phyloP scores from a whole-genome alignment of 257 asterid species.

The Solanum sparsipilum region DNA sequence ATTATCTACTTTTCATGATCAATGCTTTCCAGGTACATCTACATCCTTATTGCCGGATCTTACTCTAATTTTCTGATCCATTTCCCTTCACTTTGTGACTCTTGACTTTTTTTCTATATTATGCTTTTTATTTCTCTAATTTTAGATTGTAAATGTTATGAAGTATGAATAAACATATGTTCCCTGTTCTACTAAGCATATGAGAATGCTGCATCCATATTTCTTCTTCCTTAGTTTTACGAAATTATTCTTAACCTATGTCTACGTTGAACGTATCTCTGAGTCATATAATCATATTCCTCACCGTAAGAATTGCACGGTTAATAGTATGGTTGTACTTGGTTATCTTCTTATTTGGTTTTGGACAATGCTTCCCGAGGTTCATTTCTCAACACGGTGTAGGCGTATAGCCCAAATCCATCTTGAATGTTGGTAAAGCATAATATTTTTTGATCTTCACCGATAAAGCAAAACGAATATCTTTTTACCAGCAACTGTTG shows the following conservation, averaged over 20 bases:
- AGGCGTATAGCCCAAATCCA: not conserved
- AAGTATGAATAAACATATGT: not conserved
- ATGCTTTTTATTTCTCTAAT: not conserved
- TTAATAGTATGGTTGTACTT: not conserved
- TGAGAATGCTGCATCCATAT: not conserved
- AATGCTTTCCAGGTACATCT: constrained; percentile 84
- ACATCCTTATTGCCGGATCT: not conserved
- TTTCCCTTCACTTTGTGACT: not conserved
- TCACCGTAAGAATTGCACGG: not conserved
- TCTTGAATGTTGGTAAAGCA: not conserved
- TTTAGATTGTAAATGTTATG: not conserved
- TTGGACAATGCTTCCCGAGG: not conserved
- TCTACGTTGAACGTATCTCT: not conserved
- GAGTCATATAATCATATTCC: not conserved
- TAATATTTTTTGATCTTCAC: not conserved
- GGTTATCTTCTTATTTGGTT: not conserved
- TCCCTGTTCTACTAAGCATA: not conserved
- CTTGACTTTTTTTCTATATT: not conserved
- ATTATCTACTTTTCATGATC: constrained; percentile 92
- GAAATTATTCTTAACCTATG: not conserved
- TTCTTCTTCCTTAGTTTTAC: not conserved
- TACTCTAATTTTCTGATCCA: not conserved
- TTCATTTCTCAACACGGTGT: not conserved
- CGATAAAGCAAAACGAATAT: not conserved
- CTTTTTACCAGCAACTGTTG: not conserved